Evolutionary conservation across 225 moss, liverwort and hornwort species (phyloP).

Genomic region (Neckera pumila): DNA sequence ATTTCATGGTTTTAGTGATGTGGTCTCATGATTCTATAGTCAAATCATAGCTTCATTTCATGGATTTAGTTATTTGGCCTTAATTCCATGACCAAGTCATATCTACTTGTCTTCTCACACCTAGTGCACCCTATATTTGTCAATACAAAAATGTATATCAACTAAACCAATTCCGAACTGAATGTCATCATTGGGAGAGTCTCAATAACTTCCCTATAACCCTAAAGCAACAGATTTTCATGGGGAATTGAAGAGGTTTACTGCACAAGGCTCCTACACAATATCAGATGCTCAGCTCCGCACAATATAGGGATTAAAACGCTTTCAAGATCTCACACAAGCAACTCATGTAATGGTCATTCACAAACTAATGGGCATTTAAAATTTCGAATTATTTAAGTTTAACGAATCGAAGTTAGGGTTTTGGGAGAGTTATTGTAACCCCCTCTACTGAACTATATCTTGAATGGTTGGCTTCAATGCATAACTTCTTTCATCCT

Average conservation of each 20-base stretch:
- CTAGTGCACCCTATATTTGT: neutral
- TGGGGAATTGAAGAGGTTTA: no score
- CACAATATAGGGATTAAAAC: neutral
- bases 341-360: neutral
- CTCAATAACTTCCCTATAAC: neutral
- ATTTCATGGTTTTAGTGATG: neutral
- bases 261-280: no score
- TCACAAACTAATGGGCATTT: neutral
- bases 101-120: neutral
- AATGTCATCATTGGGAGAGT: neutral
- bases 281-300: neutral
- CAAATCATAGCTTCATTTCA: neutral
- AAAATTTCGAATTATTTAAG: neutral
- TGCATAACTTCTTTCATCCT: neutral
- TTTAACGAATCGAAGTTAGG: no score
- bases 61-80: neutral
- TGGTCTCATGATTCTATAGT: neutral
- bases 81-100: neutral
- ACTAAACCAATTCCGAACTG: neutral
- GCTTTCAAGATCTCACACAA: neutral
- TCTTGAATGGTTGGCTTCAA: neutral
- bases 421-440: neutral
- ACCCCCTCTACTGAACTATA: neutral
- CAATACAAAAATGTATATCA: neutral
- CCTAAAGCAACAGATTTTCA: no score